Base-by-base conservation (phyloP, 169 alveolate species). In the Fabrea salina region DNA sequence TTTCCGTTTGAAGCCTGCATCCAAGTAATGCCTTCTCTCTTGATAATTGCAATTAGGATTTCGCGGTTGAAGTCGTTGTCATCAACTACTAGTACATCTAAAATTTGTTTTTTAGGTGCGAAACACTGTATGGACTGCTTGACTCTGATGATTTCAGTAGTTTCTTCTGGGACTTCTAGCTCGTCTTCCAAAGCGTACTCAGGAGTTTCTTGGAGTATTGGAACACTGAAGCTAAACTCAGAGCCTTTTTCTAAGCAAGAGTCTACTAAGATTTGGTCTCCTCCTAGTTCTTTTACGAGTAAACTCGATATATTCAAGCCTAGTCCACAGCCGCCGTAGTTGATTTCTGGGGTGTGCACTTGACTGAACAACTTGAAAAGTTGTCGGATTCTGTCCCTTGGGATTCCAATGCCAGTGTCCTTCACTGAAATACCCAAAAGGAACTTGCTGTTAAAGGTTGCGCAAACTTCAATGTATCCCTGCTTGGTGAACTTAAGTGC, bases 401-500 rank as follows among this genome's bases (percentile, higher is more conserved):
- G 1, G n/a, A 70, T 70, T 27, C 79, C 79, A 7, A 70, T 70
- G 0, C 79, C 79, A 44, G 79, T 70, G 49, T 70, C 79, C 41
- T 70, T 70, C 13, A 70, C 79, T 5, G 43, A 25, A 8, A 41
- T 44, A 19, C 30, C 41, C 2, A 70, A 19, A 22, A 27, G 27
- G 27, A 27, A 27, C n/a, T 32, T 22, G 6, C 49, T 27, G 33
- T 58, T n/a, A 25, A 58, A 30, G 33, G 33, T 58, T 27, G 43
- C 22, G 16, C 71, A 58, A 58, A 58, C 19, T 35, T 58, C 71
- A 0, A 70, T 70, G 16, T 47, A 19, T 1, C 79, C 79, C 22
- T 44, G 22, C 27, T 30, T 16, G 2, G 84, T 79, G 35, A 51
- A 79, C 53, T 79, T 79, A 2, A 61, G 32, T 4, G 84, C 79